Percentiles rank a stretch among this genome's conserved stretches.
These are phyloP conservation scores for Grammothele lineata DNA, from an alignment of 768 basidiomycete species.

Conservation along the genomic window DNA sequence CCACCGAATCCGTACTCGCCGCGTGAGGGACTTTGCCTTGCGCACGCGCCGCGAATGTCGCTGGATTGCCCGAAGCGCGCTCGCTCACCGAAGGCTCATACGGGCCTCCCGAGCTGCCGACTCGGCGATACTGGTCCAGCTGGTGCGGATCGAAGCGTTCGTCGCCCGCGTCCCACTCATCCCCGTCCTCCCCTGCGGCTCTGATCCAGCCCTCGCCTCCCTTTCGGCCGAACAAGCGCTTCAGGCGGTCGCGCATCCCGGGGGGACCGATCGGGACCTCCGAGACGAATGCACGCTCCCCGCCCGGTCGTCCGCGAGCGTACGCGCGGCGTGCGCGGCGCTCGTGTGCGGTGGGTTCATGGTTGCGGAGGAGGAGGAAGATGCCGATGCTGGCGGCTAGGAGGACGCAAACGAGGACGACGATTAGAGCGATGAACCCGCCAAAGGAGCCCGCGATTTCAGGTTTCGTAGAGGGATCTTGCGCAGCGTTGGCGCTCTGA, in stretches of 20 bases:
- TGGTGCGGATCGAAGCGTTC: constrained; percentile 2
- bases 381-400: constrained; percentile 48
- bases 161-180: constrained; percentile 36
- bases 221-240: constrained; percentile 17
- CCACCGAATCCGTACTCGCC: constrained; percentile 15
- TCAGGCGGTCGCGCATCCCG: constrained; percentile 27
- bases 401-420: constrained; percentile 51
- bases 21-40: constrained; percentile 4
- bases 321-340: constrained; percentile 27
- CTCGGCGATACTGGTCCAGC: no score
- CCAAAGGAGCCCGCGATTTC: constrained; percentile 23
- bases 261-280: constrained; percentile 19
- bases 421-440: constrained; percentile 62
- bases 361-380: constrained; percentile 50
- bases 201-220: constrained; percentile 41
- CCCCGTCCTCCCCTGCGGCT: constrained; percentile 37
- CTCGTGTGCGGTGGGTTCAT: constrained; percentile 34
- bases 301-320: constrained; percentile 17
- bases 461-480: constrained; percentile 14
- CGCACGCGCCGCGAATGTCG: constrained; percentile 12
- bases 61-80: not conserved
- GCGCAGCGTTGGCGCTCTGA: constrained; percentile 11
- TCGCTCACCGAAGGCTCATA: no score
- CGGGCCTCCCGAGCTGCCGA: no score
- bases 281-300: constrained; percentile 17